Evolutionary conservation across 2,329 filamentous ascomycete genomes (phyloP), one percentile per base, ranked within the genome.

Genomic region (Helminthosporium solani): DNA sequence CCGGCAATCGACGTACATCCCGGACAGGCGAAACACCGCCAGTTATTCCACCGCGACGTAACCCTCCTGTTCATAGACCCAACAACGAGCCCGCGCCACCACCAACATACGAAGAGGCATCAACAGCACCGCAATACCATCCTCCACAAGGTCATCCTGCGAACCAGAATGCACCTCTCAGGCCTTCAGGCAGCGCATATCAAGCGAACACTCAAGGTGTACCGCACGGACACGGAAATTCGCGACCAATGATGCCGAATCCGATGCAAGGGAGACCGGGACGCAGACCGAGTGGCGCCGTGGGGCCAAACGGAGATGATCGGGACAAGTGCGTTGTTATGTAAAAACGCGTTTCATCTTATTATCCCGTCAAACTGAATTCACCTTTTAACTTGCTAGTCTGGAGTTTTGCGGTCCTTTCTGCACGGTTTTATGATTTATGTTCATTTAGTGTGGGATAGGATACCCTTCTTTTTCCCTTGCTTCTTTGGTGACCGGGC

Each of bases 51-150:
- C 75, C 75, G 0, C 71, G 75, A 3, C 61, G 70, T 25, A 71
- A 64, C 52, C 67, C 65, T 33, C 64, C 58, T 38, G 52, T 70
- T 57, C 45, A 73, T 68, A 38, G 72, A 56, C 41, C 67, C 1
- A 60, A 59, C 27, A 64, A 64, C 12, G 75, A 79, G 19, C 77
- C 83, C 21, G 78, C 75, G 0, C 82, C 82, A 1, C 83, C 82
- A 1, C 84, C 84, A 3, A 78, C 78, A 0, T 87, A 87, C 58
- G 84, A 87, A 63, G 81, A 86, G 63, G 81, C 82, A 15, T 77
- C 82, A 0, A 77, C 71, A 12, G 75, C 76, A 34, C 75, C 76
- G n/a, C 75, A 75, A 2, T 85, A 84, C 52, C 69, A 76, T 15
- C 78, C 79, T 1, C 76, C 79, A 0, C 58, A 59, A 16, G 65